A percentile compares a stretch with the other conserved stretches of the same genome.
Conservation (phyloP, 2,329 filamentous ascomycete species). For the Pseudogymnoascus sp. region DNA sequence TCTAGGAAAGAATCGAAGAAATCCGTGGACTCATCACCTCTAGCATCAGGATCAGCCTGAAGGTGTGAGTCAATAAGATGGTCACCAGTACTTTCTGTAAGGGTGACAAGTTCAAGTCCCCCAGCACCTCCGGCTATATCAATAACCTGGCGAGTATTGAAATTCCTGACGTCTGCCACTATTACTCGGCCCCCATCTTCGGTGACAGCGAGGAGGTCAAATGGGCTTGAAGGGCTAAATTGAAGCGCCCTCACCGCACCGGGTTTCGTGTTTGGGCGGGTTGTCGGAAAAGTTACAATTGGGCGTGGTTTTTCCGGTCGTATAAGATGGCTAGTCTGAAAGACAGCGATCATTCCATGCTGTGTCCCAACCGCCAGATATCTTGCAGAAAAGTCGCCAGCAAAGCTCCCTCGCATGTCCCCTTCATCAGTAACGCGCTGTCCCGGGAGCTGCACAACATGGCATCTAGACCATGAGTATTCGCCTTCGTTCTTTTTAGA, state of each 20-base stretch:
- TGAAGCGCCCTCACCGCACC: conserved; percentile 86
- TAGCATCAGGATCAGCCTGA: conserved; percentile 7
- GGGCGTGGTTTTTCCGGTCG: conserved; percentile 49
- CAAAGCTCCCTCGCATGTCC: conserved; percentile 62
- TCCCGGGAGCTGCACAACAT: conserved; percentile 49
- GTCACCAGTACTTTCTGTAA: conserved; percentile 19
- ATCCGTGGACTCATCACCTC: neutral
- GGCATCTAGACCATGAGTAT: conserved; percentile 39
- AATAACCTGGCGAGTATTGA: conserved; percentile 63
- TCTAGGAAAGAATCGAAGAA: conserved; percentile 1
- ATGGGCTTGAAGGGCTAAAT: conserved; percentile 77
- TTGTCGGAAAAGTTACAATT: conserved; percentile 69
- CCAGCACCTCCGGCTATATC: conserved; percentile 51
- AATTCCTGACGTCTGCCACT: conserved; percentile 62
- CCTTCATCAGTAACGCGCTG: conserved; percentile 47
- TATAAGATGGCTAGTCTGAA: conserved; percentile 47
- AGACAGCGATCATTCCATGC: conserved; percentile 70
- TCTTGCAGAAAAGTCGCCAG: conserved; percentile 65
- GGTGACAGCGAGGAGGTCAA: conserved; percentile 87
- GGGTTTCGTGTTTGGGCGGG: conserved; percentile 57
- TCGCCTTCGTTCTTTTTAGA: conserved; percentile 29
- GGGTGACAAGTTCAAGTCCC: conserved; percentile 32
- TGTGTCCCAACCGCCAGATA: conserved; percentile 73
- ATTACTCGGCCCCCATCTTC: conserved; percentile 75
- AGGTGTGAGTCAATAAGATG: conserved; percentile 22